phyloP scores from a whole-genome alignment of 2,329 filamentous ascomycete genomes.

The Neofusicoccum kwambonambiense region DNA sequence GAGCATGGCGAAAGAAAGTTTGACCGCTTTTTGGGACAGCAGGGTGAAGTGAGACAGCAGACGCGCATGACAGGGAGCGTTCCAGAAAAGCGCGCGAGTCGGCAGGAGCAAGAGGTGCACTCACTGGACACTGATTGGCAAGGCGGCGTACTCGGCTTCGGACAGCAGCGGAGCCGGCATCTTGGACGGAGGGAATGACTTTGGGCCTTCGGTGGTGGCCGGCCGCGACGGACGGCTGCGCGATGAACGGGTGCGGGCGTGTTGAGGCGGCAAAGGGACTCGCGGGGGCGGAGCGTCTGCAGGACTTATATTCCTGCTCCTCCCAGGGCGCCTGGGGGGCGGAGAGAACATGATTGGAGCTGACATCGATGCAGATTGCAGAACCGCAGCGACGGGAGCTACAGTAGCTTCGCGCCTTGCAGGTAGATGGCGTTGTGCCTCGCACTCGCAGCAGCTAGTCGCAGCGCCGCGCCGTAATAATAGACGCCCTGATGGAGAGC shows the following conservation, averaged over 20 bases:
- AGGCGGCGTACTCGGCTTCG: conserved; percentile 41
- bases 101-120: conserved; percentile 23
- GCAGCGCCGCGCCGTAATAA: conserved; percentile 14
- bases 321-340: conserved; percentile 7
- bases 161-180: conserved; percentile 25
- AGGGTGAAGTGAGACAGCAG: conserved; percentile 23
- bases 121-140: conserved; percentile 46
- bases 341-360: conserved; percentile 10
- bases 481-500: conserved; percentile 11
- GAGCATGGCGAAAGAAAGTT: neutral
- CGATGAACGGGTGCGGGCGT: conserved; percentile 1
- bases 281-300: neutral
- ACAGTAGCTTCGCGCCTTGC: conserved; percentile 16
- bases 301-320: conserved; percentile 14
- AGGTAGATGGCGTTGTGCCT: conserved; percentile 14
- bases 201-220: conserved; percentile 5
- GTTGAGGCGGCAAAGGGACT: neutral
- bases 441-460: conserved; percentile 1
- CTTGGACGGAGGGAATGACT: conserved; percentile 1
- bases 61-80: conserved; percentile 13
- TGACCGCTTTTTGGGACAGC: neutral
- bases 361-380: conserved; percentile 1
- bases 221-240: conserved; percentile 9
- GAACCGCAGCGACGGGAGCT: conserved; percentile 10
- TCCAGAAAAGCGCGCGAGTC: conserved; percentile 13